Conservation (phyloP, 2,329 filamentous ascomycete species). For the Diaporthe sp. region DNA sequence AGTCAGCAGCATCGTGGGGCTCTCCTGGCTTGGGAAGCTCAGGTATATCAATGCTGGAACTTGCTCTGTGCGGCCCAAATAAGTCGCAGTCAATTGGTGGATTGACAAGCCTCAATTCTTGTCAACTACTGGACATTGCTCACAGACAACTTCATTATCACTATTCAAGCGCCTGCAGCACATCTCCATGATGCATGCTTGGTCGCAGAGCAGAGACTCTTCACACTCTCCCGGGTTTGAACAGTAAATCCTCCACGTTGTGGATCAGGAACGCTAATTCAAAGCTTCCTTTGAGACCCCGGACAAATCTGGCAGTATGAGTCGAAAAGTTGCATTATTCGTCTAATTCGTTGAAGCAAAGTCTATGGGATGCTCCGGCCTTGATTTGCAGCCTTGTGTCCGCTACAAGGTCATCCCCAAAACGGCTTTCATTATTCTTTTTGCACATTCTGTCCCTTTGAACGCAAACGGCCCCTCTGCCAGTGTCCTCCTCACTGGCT, state of each 20-base stretch:
- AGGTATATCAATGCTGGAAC: background rate
- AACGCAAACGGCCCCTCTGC: background rate
- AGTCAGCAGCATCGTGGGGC: conserved; percentile 22
- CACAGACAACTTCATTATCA: background rate
- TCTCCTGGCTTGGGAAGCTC: background rate
- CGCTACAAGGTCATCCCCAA: background rate
- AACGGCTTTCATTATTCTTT: conserved; percentile 27
- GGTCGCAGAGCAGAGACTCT: no score
- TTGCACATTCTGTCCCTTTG: background rate
- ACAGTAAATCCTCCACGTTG: no score
- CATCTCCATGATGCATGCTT: background rate
- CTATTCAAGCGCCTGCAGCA: background rate
- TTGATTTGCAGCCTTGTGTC: conserved; percentile 20
- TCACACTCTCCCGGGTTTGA: background rate
- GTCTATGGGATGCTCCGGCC: conserved; percentile 29
- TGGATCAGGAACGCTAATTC: background rate
- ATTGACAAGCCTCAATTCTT: background rate
- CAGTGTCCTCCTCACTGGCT: background rate
- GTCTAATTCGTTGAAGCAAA: conserved; percentile 35
- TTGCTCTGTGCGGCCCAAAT: background rate
- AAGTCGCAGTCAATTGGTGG: background rate
- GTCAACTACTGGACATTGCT: background rate
- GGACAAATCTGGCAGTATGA: background rate
- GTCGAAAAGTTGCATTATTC: conserved; percentile 31
- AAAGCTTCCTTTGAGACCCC: background rate